These are phyloP conservation scores for Rhizopogon sp. DNA, from an alignment of 768 basidiomycete species.

Conservation along the genomic window DNA sequence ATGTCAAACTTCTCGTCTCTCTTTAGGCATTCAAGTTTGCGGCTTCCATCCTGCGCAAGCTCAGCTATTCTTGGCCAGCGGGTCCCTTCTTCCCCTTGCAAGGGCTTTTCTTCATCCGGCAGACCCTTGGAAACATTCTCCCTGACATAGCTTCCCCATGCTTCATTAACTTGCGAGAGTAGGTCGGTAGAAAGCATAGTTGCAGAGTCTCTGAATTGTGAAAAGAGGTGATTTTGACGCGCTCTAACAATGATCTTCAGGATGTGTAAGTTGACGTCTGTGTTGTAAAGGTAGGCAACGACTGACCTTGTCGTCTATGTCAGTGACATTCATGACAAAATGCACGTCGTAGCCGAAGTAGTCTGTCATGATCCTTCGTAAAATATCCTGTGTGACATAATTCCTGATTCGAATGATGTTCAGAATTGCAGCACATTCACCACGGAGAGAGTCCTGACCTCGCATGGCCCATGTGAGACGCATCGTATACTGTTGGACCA, in stretches of 20 bases:
- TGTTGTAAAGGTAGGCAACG: neutral
- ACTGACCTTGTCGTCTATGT: conserved; percentile 96
- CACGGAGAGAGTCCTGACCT: conserved; percentile 45
- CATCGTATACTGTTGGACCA: conserved; percentile 97
- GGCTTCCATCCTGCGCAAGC: conserved; percentile 47
- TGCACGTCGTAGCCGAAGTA: conserved; percentile 98
- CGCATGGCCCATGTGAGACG: conserved; percentile 98
- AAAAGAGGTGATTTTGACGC: conserved; percentile 70
- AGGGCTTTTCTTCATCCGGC: conserved; percentile 42
- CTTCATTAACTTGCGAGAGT: conserved; percentile 47
- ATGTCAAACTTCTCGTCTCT: conserved; percentile 92
- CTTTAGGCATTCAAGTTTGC: conserved; percentile 67
- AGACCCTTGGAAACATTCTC: conserved; percentile 64
- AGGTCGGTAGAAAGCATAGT: conserved; percentile 52
- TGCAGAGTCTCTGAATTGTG: conserved; percentile 54
- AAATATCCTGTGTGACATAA: conserved; percentile 92
- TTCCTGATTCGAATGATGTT: conserved; percentile 52
- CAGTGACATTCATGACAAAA: conserved; percentile 99
- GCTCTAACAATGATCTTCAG: conserved; percentile 88
- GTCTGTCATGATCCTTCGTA: conserved; percentile 85
- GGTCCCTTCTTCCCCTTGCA: conserved; percentile 42
- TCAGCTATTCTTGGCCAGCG: conserved; percentile 53
- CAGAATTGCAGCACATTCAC: conserved; percentile 2
- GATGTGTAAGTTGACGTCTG: conserved; percentile 2
- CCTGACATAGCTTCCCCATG: conserved; percentile 64